These are phyloP conservation scores for Zygoascus bituminiphila DNA, from an alignment of 805 yeast genomes.

Conservation along the genomic window DNA sequence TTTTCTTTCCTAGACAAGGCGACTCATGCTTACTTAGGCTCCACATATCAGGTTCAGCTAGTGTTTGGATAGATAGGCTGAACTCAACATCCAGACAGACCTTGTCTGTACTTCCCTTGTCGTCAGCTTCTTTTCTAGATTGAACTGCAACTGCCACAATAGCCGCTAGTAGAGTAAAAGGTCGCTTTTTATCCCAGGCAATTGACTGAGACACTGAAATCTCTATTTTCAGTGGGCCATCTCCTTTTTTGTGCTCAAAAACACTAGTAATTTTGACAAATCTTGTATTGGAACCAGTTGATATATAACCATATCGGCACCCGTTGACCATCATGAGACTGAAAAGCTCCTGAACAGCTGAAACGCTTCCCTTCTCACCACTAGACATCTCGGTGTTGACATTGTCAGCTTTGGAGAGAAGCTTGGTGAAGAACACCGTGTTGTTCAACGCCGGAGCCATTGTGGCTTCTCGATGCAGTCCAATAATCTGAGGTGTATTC, in stretches of 20 bases:
- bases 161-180: not conserved
- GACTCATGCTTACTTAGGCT: slow-evolving; percentile 11
- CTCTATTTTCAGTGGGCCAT: not conserved
- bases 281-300: slow-evolving; percentile 13
- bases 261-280: slow-evolving; percentile 12
- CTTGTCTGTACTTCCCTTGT: not conserved
- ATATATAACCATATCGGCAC: slow-evolving; percentile 17
- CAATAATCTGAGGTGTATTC: not conserved
- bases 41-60: slow-evolving; percentile 11
- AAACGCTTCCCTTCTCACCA: not conserved
- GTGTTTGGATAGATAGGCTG: slow-evolving; percentile 2
- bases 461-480: not conserved
- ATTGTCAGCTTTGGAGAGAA: not conserved
- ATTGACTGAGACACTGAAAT: not conserved
- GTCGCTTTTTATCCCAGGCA: not conserved
- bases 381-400: not conserved
- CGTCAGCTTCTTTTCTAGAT: not conserved
- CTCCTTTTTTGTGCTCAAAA: not conserved
- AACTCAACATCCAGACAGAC: not conserved
- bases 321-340: slow-evolving; percentile 17
- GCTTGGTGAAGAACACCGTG: not conserved
- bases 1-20: slow-evolving; percentile 11
- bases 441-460: not conserved
- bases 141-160: not conserved
- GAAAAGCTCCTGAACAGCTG: slow-evolving; percentile 10